phyloP scores from a whole-genome alignment of 768 basidiomycete genomes.

The Peribolospora kevripleyi region DNA sequence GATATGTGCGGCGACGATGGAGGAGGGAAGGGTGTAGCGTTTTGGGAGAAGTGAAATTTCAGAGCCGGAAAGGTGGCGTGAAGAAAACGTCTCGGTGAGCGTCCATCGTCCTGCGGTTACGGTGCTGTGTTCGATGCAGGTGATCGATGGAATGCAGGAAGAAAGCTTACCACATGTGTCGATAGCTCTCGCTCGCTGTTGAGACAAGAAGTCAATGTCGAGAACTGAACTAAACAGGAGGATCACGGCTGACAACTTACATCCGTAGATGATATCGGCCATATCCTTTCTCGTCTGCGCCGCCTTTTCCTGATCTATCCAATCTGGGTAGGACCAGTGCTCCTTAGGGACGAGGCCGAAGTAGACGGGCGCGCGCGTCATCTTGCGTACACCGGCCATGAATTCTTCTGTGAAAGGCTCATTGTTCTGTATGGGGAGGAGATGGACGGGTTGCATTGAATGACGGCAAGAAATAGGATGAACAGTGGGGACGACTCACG shows the following conservation, averaged over 20 bases:
- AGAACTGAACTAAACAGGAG: not conserved
- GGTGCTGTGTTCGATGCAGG: not conserved
- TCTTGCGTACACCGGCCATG: constrained; percentile 22
- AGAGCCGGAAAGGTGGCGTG: not conserved
- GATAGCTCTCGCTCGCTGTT: constrained; percentile 11
- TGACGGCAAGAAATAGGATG: not conserved
- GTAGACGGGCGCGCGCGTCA: constrained; percentile 10
- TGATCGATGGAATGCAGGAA: too few species aligned
- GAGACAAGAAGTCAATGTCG: not conserved
- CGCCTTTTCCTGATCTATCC: constrained; percentile 52
- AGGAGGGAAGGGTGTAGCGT: too few species aligned
- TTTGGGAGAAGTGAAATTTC: too few species aligned
- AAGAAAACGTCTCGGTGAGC: not conserved
- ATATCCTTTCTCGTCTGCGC: constrained; percentile 34
- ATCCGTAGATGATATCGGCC: constrained; percentile 35
- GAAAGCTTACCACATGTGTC: constrained; percentile 6
- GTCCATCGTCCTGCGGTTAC: not conserved
- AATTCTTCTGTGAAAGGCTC: constrained; percentile 49
- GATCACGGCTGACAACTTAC: not conserved
- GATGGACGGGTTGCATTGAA: constrained; percentile 32
- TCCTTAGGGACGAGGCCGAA: constrained; percentile 31
- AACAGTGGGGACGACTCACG: not conserved
- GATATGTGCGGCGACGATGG: too few species aligned
- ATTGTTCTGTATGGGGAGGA: constrained; percentile 40
- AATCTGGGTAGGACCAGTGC: constrained; percentile 53